A percentile compares a stretch with the other conserved stretches of the same genome.
These are phyloP conservation scores for Lichtheimia corymbifera DNA, from an alignment of 371 early-diverging fungal genomes.

Conservation along the genomic window DNA sequence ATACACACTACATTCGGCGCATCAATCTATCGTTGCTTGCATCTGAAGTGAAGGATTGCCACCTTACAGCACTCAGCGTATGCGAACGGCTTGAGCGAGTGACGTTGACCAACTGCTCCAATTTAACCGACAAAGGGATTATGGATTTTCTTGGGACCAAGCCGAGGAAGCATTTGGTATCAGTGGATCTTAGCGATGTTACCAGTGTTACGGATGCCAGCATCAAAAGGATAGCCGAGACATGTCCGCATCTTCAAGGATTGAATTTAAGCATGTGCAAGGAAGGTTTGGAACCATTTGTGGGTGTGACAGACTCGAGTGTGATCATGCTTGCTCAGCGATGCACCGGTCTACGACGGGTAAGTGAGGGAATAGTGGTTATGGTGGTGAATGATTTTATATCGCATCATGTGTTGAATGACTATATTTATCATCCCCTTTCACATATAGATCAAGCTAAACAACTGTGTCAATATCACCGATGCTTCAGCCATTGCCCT, in stretches of 20 bases:
- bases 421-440: background rate
- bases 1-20: constrained; percentile 57
- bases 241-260: constrained; percentile 44
- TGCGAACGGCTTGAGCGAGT: constrained; percentile 64
- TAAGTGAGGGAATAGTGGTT: constrained; percentile 19
- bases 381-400: background rate
- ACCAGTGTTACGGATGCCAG: constrained; percentile 35
- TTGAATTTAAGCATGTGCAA: constrained; percentile 45
- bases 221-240: constrained; percentile 35
- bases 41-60: constrained; percentile 41
- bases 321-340: constrained; percentile 37
- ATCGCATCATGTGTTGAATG: constrained; percentile 1
- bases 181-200: constrained; percentile 48
- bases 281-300: constrained; percentile 24
- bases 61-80: constrained; percentile 34
- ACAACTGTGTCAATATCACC: constrained; percentile 53
- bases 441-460: constrained; percentile 57
- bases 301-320: constrained; percentile 39
- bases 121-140: constrained; percentile 49
- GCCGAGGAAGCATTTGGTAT: constrained; percentile 30
- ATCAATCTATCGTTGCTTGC: constrained; percentile 61
- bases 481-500: constrained; percentile 54
- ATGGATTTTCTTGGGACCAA: constrained; percentile 33
- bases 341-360: constrained; percentile 43
- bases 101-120: constrained; percentile 54